Percentiles rank a stretch among this genome's conserved stretches.
These are phyloP conservation scores for Pisolithus orientalis DNA, from an alignment of 768 basidiomycete species.

Conservation along the genomic window DNA sequence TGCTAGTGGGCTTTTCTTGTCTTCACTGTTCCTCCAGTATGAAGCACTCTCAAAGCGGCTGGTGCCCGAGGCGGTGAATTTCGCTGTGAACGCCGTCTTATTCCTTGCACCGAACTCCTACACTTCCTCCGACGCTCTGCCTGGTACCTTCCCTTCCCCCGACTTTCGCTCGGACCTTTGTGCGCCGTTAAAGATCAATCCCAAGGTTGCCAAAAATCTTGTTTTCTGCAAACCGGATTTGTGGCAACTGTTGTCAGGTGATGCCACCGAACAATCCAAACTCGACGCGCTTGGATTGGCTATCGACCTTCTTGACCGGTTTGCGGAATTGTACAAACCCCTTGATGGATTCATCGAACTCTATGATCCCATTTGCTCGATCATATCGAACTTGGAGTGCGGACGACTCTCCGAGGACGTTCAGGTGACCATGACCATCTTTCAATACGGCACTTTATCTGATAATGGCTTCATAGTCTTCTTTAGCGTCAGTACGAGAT, in stretches of 20 bases:
- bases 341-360: conserved; percentile 83
- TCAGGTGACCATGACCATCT: conserved; percentile 40
- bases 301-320: conserved; percentile 58
- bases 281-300: conserved; percentile 61
- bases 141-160: conserved; percentile 65
- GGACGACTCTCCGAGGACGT: conserved; percentile 43
- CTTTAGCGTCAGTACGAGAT: conserved; percentile 40
- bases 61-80: conserved; percentile 86
- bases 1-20: conserved; percentile 83
- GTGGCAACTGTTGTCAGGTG: conserved; percentile 31
- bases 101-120: conserved; percentile 67
- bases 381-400: conserved; percentile 50
- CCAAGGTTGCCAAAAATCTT: conserved; percentile 36
- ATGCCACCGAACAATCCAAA: conserved; percentile 55
- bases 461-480: conserved; percentile 35
- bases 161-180: conserved; percentile 56
- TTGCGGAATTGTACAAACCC: conserved; percentile 70
- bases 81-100: conserved; percentile 63
- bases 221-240: conserved; percentile 43
- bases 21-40: conserved; percentile 78
- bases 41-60: conserved; percentile 80
- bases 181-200: conserved; percentile 31
- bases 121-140: conserved; percentile 40
- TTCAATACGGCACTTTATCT: conserved; percentile 3
- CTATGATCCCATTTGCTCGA: conserved; percentile 56